These are phyloP conservation scores for Carpinus fangiana DNA, from an alignment of 306 rosid species.

Conservation along the genomic window DNA sequence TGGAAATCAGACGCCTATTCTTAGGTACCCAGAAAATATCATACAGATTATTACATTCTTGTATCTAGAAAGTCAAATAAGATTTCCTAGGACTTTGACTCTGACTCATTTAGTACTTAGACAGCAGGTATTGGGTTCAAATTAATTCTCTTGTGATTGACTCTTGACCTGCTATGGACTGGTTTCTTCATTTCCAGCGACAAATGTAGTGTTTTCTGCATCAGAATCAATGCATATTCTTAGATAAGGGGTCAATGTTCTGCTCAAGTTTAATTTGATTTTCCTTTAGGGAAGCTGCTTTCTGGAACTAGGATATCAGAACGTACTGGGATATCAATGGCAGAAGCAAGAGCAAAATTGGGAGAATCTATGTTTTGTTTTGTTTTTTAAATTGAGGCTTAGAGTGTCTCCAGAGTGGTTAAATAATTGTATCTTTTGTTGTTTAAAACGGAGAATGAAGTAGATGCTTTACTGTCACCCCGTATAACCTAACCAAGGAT, in stretches of 20 bases:
- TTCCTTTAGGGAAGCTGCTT: not conserved
- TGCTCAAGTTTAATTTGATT: not conserved
- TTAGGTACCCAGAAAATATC: not conserved
- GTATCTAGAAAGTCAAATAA: not conserved
- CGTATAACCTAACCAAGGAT: not conserved
- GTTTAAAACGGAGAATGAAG: not conserved
- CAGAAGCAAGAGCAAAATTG: not conserved
- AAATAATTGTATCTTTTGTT: not conserved
- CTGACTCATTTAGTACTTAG: not conserved
- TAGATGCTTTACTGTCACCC: not conserved
- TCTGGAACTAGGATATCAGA: not conserved
- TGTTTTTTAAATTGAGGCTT: too few species aligned
- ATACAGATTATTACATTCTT: not conserved
- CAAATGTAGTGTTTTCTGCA: not conserved
- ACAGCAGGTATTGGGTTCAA: not conserved
- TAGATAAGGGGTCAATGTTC: not conserved
- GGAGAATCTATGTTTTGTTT: not conserved
- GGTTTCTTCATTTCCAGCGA: not conserved
- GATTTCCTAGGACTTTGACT: conserved; percentile 1
- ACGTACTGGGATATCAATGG: not conserved
- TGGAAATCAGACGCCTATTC: not conserved
- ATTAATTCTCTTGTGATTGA: not conserved
- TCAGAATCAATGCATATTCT: not conserved
- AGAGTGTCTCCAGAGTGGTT: too few species aligned
- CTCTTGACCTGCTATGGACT: not conserved